phyloP scores from a whole-genome alignment of 208 protist species.

The Trichomonas vaginalis region DNA sequence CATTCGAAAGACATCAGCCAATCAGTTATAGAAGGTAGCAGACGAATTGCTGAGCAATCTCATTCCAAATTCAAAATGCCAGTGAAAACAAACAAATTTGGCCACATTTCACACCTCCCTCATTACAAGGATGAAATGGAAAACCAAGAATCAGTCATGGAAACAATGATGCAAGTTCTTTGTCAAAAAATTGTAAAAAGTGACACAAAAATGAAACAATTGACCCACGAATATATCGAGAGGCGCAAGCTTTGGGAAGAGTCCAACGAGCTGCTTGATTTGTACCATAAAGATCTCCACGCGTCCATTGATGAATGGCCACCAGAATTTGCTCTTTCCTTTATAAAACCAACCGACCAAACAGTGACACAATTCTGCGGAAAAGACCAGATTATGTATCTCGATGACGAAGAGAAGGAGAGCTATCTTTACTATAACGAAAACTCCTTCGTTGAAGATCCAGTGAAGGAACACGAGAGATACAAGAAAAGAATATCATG shows the following conservation, averaged over 20 bases:
- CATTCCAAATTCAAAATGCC: not conserved
- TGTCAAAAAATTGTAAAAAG: too few species aligned
- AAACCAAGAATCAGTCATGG: not conserved
- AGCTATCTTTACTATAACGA: not conserved
- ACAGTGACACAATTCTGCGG: not conserved
- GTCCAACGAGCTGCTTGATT: not conserved
- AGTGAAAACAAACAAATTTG: not conserved
- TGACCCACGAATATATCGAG: not conserved
- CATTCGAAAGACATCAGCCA: not conserved
- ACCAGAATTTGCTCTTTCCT: not conserved
- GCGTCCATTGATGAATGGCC: not conserved
- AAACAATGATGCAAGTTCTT: not conserved
- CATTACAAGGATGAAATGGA: not conserved
- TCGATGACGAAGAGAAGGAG: not conserved
- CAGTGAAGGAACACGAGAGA: not conserved
- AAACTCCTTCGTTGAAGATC: not conserved
- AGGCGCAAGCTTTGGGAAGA: not conserved
- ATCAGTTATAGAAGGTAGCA: not conserved
- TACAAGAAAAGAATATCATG: not conserved
- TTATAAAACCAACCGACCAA: not conserved
- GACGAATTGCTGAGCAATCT: not conserved
- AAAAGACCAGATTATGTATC: conserved; percentile 2
- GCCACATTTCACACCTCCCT: not conserved
- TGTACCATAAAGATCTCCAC: not conserved
- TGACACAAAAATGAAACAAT: not conserved